Evolutionary conservation across 78 protist genomes (phyloP), one percentile per base, ranked within the genome.

Genomic region (Dictyostelium firmibasis): DNA sequence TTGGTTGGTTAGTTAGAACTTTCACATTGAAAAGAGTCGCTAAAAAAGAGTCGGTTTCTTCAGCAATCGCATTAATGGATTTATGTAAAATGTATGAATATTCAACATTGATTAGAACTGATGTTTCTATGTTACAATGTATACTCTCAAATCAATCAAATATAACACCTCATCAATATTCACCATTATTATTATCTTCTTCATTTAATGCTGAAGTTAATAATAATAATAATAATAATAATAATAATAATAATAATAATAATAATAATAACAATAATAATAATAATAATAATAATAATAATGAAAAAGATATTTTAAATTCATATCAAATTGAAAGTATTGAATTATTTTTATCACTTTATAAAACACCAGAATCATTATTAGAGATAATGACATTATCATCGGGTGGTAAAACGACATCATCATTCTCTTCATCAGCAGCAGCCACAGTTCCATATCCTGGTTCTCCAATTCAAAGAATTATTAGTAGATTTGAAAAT

Each of bases 1-100:
- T 89, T 62, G 94, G 94, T 47, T 89, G 94, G 94, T 35, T 89
- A 25, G 43, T 89, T 41, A 78, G 94, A 78, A 44, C 35, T 20
- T 87, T 76, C 23, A 11, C 77, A 25, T 5, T 87, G 18, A 76
- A 78, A 16, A 13, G 75, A 7, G 33, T 87, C 8, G 5, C 13
- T 27, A 53, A 47, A 38, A 35, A 87, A 31, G 43, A 81, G 25
- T 76, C 93, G 0, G 69, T 64, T 2, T 36, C 67, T 1, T 76
- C 93, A 6, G 62, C 86, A 9, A 62, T 87, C 2, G 43, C 79
- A 2, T 78, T 87, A 20, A 25, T 87, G 38, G 93, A 87, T 44
- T 41, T 87, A 25, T 38, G 44, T 29, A 27, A 76, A 57, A 53
- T 87, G 86, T 20, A n/a, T 41, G 74, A 62, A 41, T 43, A 77